Evolutionary conservation across 495 filamentous ascomycete genomes (phyloP), one percentile per base, ranked within the genome.

Genomic region (Corynascus novoguineensis): DNA sequence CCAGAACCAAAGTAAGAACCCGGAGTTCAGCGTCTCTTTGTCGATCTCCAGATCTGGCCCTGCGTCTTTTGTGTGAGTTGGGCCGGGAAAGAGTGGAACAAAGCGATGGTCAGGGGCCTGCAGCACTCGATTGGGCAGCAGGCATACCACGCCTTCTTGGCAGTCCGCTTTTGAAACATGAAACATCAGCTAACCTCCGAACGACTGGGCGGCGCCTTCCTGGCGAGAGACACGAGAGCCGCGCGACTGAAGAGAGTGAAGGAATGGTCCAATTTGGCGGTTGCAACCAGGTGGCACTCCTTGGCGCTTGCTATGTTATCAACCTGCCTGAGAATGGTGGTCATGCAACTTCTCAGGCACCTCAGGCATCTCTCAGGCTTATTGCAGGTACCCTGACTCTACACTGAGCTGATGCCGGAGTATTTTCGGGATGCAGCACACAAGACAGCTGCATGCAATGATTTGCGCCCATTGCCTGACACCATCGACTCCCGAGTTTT

Each of bases 131-230:
- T 57, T 57, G 55, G 55, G 11, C 35, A 47, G 21, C 27, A 50
- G 35, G 46, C 24, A 42, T n/a, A 37, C 55, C 55, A 57, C 55
- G 47, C 55, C 55, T 25, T 11, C 38, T 50, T 50, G 47, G 46
- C 38, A 17, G 32, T 42, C 45, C 25, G 14, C 24, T 46, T 52
- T 15, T 38, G 57, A 40, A 61, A 58, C 55, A 11, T 62, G 53
- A 56, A 59, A 58, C 55, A 38, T 17, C 47, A 55, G 53, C 55
- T 53, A 46, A 58, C 34, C 27, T 40, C 32, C 32, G 44, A 28
- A 28, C 44, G 29, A 28, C 10, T 41, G 49, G 21, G 34, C 49
- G 19, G 32, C 49, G 34, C 5, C 29, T 25, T 32, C 51, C 7
- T n/a, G n/a, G 25, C 19, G 14, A 25, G 3, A 35, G 24, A 15